Base-by-base conservation (phyloP, 805 yeast genomes). In the Schwanniomyces polymorphus region DNA sequence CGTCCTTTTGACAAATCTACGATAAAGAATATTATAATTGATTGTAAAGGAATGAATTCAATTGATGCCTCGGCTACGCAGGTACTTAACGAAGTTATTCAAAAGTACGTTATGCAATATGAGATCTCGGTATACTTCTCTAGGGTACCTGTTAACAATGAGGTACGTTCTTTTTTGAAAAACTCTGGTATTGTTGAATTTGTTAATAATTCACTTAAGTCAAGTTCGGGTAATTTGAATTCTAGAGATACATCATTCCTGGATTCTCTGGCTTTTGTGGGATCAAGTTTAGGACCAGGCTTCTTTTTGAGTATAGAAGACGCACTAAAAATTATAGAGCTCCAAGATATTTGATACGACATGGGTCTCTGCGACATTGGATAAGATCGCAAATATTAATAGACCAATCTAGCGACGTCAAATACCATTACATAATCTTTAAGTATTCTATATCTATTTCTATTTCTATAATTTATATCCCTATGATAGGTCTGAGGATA, bases 11-110 rank as follows among this genome's bases (percentile, higher is more conserved):
- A 73, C 2, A 69, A 73, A 61, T 42, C 47, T 16, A 52, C 50
- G 3, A 75, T 83, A 34, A 74, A 78, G 48, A 76, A 79, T 49
- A 72, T 90, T n/a, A 72, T 91, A 1, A 79, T 90, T 56, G 96
- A 90, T 57, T 65, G 91, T 52, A 77, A 84, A 46, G 96, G 96
- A 1, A 87, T 91, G 95, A 80, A 87, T 3, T 77, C 76, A 4
- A 76, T 90, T 46, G 97, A 90, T 55, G 80, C 95, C 0, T 78
- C 89, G 0, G 96, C 96, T 0, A 84, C 88, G 0, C 91, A 88
- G 53, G 84, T 84, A 2, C 67, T 91, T 38, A 60, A 64, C 45
- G 89, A 84, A 50, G 80, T 86, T n/a, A 66, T 90, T 3, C 55
- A 63, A 2, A 68, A 74, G 11, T 88, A 88, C 60, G 49, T 52